These are phyloP conservation scores for Ustulina deusta DNA, from an alignment of 2,329 filamentous ascomycete genomes.

Conservation along the genomic window DNA sequence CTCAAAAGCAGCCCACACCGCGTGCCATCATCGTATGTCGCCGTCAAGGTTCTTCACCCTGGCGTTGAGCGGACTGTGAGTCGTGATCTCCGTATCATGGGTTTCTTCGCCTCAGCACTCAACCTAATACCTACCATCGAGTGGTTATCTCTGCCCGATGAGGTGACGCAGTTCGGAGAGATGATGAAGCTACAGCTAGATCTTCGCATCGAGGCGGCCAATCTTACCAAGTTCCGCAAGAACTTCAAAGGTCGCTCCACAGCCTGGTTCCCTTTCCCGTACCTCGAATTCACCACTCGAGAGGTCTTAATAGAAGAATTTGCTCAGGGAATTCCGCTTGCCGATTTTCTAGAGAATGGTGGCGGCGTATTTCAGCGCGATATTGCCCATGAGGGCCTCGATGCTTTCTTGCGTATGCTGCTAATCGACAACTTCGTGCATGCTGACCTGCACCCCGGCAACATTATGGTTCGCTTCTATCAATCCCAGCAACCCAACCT, in stretches of 20 bases:
- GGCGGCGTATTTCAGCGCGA: slow-evolving; percentile 93
- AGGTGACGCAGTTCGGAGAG: slow-evolving; percentile 92
- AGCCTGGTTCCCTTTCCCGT: slow-evolving; percentile 97
- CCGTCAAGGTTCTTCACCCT: slow-evolving; percentile 95
- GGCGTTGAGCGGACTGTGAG: slow-evolving; percentile 88
- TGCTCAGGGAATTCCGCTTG: slow-evolving; percentile 90
- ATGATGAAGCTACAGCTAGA: slow-evolving; percentile 99
- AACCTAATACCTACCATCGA: slow-evolving; percentile 94
- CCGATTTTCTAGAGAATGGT: slow-evolving; percentile 90
- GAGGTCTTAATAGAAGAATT: slow-evolving; percentile 96
- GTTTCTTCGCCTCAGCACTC: slow-evolving; percentile 84
- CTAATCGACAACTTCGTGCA: slow-evolving; percentile 98
- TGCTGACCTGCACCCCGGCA: slow-evolving; percentile 94
- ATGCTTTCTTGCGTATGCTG: slow-evolving; percentile 96
- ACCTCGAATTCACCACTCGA: slow-evolving; percentile 90
- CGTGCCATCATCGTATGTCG: slow-evolving; percentile 91
- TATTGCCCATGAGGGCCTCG: slow-evolving; percentile 92
- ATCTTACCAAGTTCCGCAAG: slow-evolving; percentile 86
- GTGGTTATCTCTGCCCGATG: slow-evolving; percentile 95
- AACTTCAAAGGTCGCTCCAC: slow-evolving; percentile 91
- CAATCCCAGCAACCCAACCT: slow-evolving; percentile 80
- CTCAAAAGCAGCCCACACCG: slow-evolving; percentile 87
- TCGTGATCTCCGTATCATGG: slow-evolving; percentile 95
- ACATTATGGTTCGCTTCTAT: slow-evolving; percentile 99
- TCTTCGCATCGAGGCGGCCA: slow-evolving; percentile 92